Percentiles rank a stretch among this genome's conserved stretches.
Conservation (phyloP, 2,329 filamentous ascomycete species). For the Karstenula rhodostoma region DNA sequence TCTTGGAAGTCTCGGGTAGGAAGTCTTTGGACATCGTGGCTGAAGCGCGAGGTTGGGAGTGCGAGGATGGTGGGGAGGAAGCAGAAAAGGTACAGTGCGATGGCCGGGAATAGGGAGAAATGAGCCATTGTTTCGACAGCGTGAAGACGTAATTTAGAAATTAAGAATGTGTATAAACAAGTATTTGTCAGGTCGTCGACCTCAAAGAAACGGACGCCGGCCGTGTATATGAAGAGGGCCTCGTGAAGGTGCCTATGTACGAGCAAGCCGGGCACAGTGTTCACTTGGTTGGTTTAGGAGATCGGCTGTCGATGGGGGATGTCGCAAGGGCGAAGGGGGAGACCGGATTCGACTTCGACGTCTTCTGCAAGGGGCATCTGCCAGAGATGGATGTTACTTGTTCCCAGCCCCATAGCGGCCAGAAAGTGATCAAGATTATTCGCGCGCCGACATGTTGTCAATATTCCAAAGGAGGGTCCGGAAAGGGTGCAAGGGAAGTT, state of each 20-base stretch:
- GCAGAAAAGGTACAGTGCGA: slow-evolving; percentile 15
- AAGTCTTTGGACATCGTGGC: slow-evolving; percentile 4
- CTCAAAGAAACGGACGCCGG: not conserved
- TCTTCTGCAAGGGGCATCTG: slow-evolving; percentile 34
- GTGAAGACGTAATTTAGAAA: slow-evolving; percentile 13
- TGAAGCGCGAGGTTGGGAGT: slow-evolving; percentile 14
- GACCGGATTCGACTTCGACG: slow-evolving; percentile 21
- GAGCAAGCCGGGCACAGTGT: slow-evolving; percentile 7
- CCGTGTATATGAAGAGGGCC: not conserved
- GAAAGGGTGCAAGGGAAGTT: slow-evolving; percentile 12
- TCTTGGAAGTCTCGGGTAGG: not conserved
- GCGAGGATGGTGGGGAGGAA: slow-evolving; percentile 3
- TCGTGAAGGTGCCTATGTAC: slow-evolving; percentile 5
- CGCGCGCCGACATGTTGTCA: slow-evolving; percentile 29
- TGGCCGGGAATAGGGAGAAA: slow-evolving; percentile 15
- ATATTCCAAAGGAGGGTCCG: slow-evolving; percentile 19
- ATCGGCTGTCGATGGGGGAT: slow-evolving; percentile 6
- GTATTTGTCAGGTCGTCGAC: not conserved
- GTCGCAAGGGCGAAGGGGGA: slow-evolving; percentile 22
- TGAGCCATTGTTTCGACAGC: slow-evolving; percentile 15
- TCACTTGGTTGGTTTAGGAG: slow-evolving; percentile 5
- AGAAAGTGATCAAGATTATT: slow-evolving; percentile 29
- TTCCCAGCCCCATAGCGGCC: slow-evolving; percentile 40
- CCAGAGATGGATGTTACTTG: slow-evolving; percentile 28
- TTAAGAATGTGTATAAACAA: slow-evolving; percentile 18